Base-by-base conservation (phyloP, 257 asterid genomes). In the Coffea canephora region DNA sequence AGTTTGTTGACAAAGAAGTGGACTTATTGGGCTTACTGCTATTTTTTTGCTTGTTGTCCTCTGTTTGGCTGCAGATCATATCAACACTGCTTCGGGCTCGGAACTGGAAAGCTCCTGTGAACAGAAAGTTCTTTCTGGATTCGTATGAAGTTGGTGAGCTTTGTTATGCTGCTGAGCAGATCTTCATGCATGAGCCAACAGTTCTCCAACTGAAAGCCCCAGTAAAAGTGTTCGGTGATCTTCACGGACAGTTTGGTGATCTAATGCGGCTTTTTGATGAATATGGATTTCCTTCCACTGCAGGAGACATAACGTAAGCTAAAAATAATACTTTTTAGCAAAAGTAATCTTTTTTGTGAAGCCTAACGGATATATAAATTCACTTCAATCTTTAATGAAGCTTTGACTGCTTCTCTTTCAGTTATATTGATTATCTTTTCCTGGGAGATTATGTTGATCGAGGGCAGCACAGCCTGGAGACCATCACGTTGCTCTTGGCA, bases 391-490 rank as follows among this genome's bases (percentile, higher is more conserved):
- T 36, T 62, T 76, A 6, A 21, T 57, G 23, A 46, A 66, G 69
- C 2, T 49, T 27, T 27, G 27, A 78, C 76, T 79, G 34, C 71
- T 72, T 77, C 78, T 83, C 82, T 85, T 89, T 84, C 97, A 96
- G 99, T 62, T 96, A 96, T 81, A 96, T 96, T 49, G 99, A 96
- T 88, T 96, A 96, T 82, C 89, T 96, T 79, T 96, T 96, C 80
- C 95, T 96, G 82, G 99, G 99, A 80, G 99, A 96, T 86, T 96
- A 96, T 82, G 99, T 96, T 83, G 99, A 96, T 87, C 97, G 99
- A 79, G 99, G 99, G 61, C 99, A 96, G 86, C 99, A 96, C 90
- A 96, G 99, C 91, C 89, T 96, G 94, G 99, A 96, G 88, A 96
- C 99, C 83, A 96, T 96, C 81, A 94, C 96, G 77, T 87, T 96